phyloP scores from a whole-genome alignment of 495 filamentous ascomycete species.

The Umbilicaria muhlenbergii region DNA sequence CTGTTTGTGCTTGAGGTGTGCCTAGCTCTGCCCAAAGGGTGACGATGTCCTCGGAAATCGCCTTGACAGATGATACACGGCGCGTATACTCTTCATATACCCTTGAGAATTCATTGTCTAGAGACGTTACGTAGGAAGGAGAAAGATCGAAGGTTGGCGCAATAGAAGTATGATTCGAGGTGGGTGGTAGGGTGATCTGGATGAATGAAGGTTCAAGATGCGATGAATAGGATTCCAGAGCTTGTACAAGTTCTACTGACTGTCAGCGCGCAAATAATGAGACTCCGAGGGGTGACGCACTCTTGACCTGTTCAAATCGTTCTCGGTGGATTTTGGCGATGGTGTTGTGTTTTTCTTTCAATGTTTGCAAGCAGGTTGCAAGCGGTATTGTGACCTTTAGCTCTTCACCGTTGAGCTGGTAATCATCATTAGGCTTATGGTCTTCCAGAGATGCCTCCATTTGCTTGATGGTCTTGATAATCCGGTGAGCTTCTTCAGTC shows the following conservation, averaged over 20 bases:
- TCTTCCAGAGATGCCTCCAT: slow-evolving; percentile 88
- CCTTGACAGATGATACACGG: slow-evolving; percentile 58
- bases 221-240: slow-evolving; percentile 85
- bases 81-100: slow-evolving; percentile 91
- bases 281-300: slow-evolving; percentile 31
- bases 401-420: slow-evolving; percentile 45
- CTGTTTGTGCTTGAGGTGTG: slow-evolving; percentile 83
- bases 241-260: slow-evolving; percentile 66
- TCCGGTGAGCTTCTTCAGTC: slow-evolving; percentile 69
- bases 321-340: slow-evolving; percentile 72
- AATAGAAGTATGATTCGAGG: slow-evolving; percentile 54
- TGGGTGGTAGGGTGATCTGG: slow-evolving; percentile 65
- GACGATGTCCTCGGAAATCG: slow-evolving; percentile 69
- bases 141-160: slow-evolving; percentile 78
- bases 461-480: slow-evolving; percentile 73
- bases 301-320: slow-evolving; percentile 86
- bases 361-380: slow-evolving; percentile 50
- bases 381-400: slow-evolving; percentile 69
- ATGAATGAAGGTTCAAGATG: slow-evolving; percentile 83
- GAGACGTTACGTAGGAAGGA: slow-evolving; percentile 64
- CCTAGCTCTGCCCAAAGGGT: slow-evolving; percentile 91
- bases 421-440: slow-evolving; percentile 42
- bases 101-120: slow-evolving; percentile 80
- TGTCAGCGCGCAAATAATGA: slow-evolving; percentile 13
- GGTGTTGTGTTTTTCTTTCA: slow-evolving; percentile 74